Percentiles rank a stretch among this genome's conserved stretches.
Evolutionary conservation across 2,329 filamentous ascomycete species (phyloP).

Genomic region (Neonectria faginata): DNA sequence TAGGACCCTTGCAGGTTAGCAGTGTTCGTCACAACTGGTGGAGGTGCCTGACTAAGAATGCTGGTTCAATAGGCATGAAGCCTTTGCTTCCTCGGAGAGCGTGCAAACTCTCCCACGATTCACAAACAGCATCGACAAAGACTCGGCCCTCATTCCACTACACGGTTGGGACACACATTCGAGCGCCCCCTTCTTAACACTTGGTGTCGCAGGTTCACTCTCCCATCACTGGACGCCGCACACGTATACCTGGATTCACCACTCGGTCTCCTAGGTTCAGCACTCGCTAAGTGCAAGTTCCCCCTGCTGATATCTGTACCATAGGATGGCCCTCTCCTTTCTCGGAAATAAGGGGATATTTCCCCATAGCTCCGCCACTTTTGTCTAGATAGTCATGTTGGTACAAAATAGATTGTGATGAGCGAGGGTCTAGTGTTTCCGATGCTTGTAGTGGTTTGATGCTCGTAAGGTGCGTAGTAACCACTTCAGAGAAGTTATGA

Average conservation of each 20-base stretch:
- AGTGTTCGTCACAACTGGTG: conserved; percentile 43
- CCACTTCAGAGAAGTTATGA: neutral
- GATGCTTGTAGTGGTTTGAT: conserved; percentile 1
- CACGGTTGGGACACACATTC: conserved; percentile 9
- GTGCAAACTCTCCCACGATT: conserved; percentile 28
- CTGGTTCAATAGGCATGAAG: conserved; percentile 47
- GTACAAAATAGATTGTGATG: conserved; percentile 31
- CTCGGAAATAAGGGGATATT: conserved; percentile 33
- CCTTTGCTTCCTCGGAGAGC: conserved; percentile 39
- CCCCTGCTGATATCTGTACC: conserved; percentile 47
- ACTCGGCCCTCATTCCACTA: conserved; percentile 7
- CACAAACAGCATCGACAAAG: conserved; percentile 20
- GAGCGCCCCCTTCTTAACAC: conserved; percentile 37
- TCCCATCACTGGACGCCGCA: conserved; percentile 32
- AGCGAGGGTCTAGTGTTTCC: conserved; percentile 6
- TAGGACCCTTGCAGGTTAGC: conserved; percentile 61
- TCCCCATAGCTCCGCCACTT: conserved; percentile 33
- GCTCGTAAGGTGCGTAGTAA: neutral
- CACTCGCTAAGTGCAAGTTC: conserved; percentile 44
- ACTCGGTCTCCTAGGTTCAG: conserved; percentile 43
- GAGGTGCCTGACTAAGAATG: conserved; percentile 43
- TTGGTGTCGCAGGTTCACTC: conserved; percentile 45
- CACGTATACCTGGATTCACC: conserved; percentile 31
- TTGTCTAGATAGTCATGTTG: conserved; percentile 28
- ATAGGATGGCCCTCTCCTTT: conserved; percentile 44